Conservation (phyloP, 768 basidiomycete species). For the Lactifluus subvellereus region DNA sequence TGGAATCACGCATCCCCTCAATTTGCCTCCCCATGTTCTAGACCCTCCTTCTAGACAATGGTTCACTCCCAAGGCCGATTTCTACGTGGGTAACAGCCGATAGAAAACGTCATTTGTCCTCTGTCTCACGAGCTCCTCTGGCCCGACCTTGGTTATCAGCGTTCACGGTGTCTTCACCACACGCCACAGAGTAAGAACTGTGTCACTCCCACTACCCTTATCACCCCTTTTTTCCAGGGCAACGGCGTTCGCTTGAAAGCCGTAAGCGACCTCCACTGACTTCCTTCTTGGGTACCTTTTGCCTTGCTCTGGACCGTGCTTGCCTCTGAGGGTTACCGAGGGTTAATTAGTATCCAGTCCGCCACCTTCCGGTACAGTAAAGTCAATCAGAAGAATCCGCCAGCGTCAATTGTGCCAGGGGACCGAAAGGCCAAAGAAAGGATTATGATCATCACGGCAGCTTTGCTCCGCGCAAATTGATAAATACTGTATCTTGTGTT, state of each 20-base stretch:
- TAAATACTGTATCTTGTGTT: constrained; percentile 13
- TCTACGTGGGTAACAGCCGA: constrained; percentile 1
- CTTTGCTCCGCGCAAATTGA: constrained; percentile 3
- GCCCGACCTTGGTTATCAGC: neutral
- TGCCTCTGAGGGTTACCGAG: neutral
- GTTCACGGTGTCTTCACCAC: neutral
- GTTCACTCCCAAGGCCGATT: neutral
- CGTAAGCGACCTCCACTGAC: neutral
- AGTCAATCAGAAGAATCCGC: neutral
- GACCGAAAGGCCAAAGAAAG: neutral
- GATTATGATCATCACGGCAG: constrained; percentile 13
- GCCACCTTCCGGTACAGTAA: constrained; percentile 12
- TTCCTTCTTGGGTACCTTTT: neutral
- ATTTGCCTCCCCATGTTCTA: constrained; percentile 8
- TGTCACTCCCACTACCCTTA: too few species aligned
- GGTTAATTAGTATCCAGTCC: neutral
- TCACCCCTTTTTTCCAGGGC: constrained; percentile 17
- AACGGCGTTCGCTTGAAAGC: constrained; percentile 15
- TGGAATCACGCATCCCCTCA: neutral
- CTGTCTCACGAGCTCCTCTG: neutral
- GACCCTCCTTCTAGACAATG: neutral
- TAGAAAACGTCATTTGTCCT: constrained; percentile 6
- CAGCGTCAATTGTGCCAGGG: constrained; percentile 17
- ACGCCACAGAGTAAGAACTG: too few species aligned
- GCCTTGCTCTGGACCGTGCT: neutral